A percentile compares a stretch with the other conserved stretches of the same genome.
Evolutionary conservation across 1,139 yeast species (phyloP).

Genomic region (Sugiyamaella castrensis): DNA sequence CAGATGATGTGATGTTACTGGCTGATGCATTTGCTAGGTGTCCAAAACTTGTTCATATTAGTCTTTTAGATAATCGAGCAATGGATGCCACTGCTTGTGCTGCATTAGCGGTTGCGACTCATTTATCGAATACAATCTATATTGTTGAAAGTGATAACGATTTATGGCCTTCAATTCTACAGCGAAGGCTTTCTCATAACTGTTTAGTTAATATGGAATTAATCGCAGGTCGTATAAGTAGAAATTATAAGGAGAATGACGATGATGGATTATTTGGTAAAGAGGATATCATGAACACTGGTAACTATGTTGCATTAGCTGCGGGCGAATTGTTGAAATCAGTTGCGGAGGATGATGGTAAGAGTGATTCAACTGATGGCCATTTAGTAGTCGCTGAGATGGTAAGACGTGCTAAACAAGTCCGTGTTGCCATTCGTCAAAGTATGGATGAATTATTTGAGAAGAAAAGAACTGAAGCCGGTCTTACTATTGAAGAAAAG

Average conservation of each 20-base stretch:
- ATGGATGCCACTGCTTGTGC: slow-evolving; percentile 60
- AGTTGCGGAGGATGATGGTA: slow-evolving; percentile 22
- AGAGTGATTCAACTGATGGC: slow-evolving; percentile 8
- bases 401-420: slow-evolving; percentile 30
- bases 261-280: slow-evolving; percentile 24
- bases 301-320: slow-evolving; percentile 32
- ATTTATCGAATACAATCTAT: slow-evolving; percentile 59
- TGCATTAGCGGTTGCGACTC: slow-evolving; percentile 67
- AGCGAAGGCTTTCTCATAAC: slow-evolving; percentile 75
- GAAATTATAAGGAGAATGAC: slow-evolving; percentile 40
- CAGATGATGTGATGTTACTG: slow-evolving; percentile 62
- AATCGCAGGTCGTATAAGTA: slow-evolving; percentile 25
- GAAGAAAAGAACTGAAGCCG: slow-evolving; percentile 22
- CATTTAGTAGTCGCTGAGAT: slow-evolving; percentile 26
- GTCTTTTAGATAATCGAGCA: slow-evolving; percentile 61
- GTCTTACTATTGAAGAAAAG: slow-evolving; percentile 26
- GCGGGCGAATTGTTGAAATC: slow-evolving; percentile 30
- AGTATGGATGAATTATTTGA: slow-evolving; percentile 31
- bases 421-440: slow-evolving; percentile 30
- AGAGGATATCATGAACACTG: slow-evolving; percentile 29
- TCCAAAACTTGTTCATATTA: slow-evolving; percentile 67
- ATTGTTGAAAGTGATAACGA: slow-evolving; percentile 73
- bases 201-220: slow-evolving; percentile 78
- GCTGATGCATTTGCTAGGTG: slow-evolving; percentile 71
- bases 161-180: slow-evolving; percentile 62